Percentiles rank a stretch among this genome's conserved stretches.
Evolutionary conservation across 2,329 filamentous ascomycete species (phyloP).

Genomic region (Clonostachys solani): DNA sequence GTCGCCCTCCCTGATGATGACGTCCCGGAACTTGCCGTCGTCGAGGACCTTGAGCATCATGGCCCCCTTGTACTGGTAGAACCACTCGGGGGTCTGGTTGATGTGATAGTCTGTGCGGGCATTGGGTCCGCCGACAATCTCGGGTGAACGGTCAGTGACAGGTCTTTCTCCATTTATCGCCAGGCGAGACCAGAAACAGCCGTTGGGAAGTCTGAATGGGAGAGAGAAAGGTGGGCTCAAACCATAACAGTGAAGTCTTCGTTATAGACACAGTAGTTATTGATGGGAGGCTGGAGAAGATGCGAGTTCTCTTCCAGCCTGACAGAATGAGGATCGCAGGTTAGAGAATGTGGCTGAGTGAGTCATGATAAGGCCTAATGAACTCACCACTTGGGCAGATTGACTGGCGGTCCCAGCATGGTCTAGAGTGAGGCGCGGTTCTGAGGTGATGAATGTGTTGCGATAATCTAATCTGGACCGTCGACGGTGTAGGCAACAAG

Average conservation of each 20-base stretch:
- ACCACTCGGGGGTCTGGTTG: constrained; percentile 94
- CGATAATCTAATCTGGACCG: too few species aligned
- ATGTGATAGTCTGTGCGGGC: constrained; percentile 97
- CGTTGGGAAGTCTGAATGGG: neutral
- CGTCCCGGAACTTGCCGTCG: constrained; percentile 65
- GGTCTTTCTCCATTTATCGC: neutral
- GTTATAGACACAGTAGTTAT: constrained; percentile 97
- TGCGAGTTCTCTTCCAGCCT: constrained; percentile 93
- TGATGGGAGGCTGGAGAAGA: constrained; percentile 87
- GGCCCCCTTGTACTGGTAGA: constrained; percentile 91
- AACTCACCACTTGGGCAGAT: constrained; percentile 54
- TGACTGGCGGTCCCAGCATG: constrained; percentile 48
- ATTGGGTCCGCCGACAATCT: constrained; percentile 90
- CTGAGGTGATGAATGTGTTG: too few species aligned
- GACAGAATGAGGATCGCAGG: neutral
- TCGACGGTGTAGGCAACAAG: too few species aligned
- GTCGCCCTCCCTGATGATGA: constrained; percentile 87
- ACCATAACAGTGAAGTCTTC: constrained; percentile 80
- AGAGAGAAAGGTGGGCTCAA: constrained; percentile 2
- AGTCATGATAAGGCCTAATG: constrained; percentile 1
- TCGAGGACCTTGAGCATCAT: constrained; percentile 95
- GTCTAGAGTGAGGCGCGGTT: too few species aligned
- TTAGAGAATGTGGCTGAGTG: constrained; percentile 3
- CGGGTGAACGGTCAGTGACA: constrained; percentile 25
- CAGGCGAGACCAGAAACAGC: too few species aligned